Conservation (phyloP, 2,329 filamentous ascomycete genomes). For the Tothia fuscella region DNA sequence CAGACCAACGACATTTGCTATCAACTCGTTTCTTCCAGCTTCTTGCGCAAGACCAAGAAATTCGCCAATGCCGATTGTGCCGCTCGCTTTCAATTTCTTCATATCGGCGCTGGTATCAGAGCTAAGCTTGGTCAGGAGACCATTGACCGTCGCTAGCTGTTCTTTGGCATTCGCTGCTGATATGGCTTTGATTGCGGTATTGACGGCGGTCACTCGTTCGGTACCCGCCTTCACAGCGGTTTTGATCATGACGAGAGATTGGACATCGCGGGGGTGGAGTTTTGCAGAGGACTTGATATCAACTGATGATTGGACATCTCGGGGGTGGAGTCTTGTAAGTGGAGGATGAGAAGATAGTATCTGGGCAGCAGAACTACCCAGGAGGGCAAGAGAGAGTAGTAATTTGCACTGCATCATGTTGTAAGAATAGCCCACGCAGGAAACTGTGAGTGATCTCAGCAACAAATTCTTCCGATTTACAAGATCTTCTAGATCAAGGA, state of each 20-base stretch:
- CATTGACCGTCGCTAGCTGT: neutral
- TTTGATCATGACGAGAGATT: neutral
- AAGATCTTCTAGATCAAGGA: too few species aligned
- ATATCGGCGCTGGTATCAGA: neutral
- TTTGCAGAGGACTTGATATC: too few species aligned
- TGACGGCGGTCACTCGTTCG: neutral
- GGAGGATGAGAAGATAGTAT: too few species aligned
- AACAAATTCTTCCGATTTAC: too few species aligned
- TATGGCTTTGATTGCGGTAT: slow-evolving; percentile 2
- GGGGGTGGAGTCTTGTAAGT: neutral
- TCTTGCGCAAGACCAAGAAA: neutral
- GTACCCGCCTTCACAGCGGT: neutral
- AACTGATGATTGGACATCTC: neutral
- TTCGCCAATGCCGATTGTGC: neutral
- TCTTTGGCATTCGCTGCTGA: slow-evolving; percentile 1
- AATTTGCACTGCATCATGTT: too few species aligned
- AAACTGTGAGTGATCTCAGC: too few species aligned
- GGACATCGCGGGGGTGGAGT: too few species aligned
- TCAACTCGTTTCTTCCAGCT: neutral
- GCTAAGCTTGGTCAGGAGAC: neutral
- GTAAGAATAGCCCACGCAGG: too few species aligned
- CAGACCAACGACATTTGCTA: neutral
- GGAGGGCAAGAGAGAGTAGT: too few species aligned
- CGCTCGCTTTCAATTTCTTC: neutral
- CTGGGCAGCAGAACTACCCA: too few species aligned